phyloP scores from a whole-genome alignment of 177 flowering plant species.

The Vitis hybrid region DNA sequence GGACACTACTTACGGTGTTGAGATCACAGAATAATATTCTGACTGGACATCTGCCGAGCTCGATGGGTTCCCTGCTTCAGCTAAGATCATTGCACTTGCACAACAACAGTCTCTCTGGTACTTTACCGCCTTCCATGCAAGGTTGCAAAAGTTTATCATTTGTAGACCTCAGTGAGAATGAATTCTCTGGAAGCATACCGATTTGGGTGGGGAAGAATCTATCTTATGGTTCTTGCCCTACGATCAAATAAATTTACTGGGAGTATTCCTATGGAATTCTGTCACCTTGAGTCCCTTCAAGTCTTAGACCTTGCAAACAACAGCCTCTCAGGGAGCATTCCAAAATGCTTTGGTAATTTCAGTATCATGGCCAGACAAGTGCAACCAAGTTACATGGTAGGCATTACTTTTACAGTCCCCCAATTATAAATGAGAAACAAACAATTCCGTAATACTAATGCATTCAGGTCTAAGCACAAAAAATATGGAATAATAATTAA shows the following conservation, averaged over 20 bases:
- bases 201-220: slow-evolving; percentile 11
- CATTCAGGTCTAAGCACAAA: no score
- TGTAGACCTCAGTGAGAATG: slow-evolving; percentile 16
- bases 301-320: slow-evolving; percentile 17
- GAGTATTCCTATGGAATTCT: slow-evolving; percentile 7
- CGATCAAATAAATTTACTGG: slow-evolving; percentile 14
- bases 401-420: no score
- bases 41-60: slow-evolving; percentile 9
- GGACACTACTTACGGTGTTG: background rate
- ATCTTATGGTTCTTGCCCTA: slow-evolving; percentile 3
- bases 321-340: slow-evolving; percentile 7
- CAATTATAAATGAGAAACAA: no score
- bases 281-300: slow-evolving; percentile 5
- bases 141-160: background rate
- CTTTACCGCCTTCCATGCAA: slow-evolving; percentile 6
- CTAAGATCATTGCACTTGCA: slow-evolving; percentile 10
- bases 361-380: background rate
- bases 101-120: slow-evolving; percentile 13
- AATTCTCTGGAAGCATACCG: slow-evolving; percentile 8
- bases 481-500: no score
- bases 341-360: slow-evolving; percentile 8
- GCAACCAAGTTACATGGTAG: background rate
- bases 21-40: slow-evolving; percentile 6
- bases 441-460: no score
- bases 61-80: slow-evolving; percentile 2